Percentiles rank a stretch among this genome's conserved stretches.
These are phyloP conservation scores for Daldinia decipiens DNA, from an alignment of 495 filamentous ascomycete genomes.

Conservation along the genomic window DNA sequence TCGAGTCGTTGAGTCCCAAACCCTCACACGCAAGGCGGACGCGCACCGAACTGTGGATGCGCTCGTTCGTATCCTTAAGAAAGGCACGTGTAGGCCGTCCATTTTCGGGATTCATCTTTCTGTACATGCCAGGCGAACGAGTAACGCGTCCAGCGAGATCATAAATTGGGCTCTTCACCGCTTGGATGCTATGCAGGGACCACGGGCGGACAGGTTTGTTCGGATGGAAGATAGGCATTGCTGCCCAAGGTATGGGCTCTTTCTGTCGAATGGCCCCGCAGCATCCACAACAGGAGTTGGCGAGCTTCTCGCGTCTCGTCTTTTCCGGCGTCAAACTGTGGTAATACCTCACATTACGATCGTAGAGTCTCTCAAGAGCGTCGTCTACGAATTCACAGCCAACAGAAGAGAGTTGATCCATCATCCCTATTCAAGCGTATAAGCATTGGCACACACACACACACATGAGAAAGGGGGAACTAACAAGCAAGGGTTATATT, in stretches of 20 bases:
- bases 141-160: conserved; percentile 60
- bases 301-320: conserved; percentile 28
- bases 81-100: conserved; percentile 54
- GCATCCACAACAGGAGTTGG: conserved; percentile 14
- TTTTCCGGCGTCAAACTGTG: conserved; percentile 45
- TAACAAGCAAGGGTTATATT: conserved; percentile 73
- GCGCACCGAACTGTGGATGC: conserved; percentile 70
- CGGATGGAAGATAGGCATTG: conserved; percentile 56
- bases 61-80: conserved; percentile 70
- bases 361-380: conserved; percentile 61
- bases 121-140: conserved; percentile 69
- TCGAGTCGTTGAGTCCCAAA: conserved; percentile 65
- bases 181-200: conserved; percentile 65
- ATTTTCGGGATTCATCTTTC: conserved; percentile 61
- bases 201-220: conserved; percentile 65
- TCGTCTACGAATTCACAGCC: conserved; percentile 66
- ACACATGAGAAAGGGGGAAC: conserved; percentile 30
- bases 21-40: conserved; percentile 64
- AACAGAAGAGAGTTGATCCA: conserved; percentile 71
- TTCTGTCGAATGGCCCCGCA: conserved; percentile 5
- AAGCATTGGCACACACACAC: background rate
- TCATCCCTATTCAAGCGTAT: conserved; percentile 62
- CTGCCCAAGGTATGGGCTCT: conserved; percentile 55
- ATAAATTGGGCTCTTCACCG: conserved; percentile 60
- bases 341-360: conserved; percentile 59